Conservation (phyloP, 192 early-diverging fungal species). For the Coemansia sp. region DNA sequence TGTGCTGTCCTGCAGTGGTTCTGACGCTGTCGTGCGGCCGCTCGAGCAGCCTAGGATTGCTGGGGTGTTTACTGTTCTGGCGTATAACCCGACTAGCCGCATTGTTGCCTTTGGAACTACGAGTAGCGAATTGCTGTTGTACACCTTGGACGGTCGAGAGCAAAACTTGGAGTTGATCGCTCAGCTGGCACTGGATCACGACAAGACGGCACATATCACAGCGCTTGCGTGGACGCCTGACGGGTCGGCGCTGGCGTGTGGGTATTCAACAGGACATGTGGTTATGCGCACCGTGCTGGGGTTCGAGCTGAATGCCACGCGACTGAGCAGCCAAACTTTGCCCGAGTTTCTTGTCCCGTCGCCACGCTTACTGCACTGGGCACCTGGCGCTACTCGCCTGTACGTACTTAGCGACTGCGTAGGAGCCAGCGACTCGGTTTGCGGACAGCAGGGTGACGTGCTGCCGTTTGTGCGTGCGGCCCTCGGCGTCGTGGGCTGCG, state of each 20-base stretch:
- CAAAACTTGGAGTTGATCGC: neutral
- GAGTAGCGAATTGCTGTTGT: conserved; percentile 28
- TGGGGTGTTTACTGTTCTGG: conserved; percentile 15
- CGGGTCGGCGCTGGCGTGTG: conserved; percentile 38
- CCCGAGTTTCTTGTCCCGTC: neutral
- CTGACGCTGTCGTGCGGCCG: neutral
- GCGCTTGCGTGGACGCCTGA: conserved; percentile 37
- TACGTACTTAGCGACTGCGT: conserved; percentile 10
- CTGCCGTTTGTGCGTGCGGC: conserved; percentile 45
- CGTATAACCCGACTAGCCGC: conserved; percentile 21
- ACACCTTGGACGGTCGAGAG: neutral
- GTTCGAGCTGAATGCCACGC: conserved; percentile 37
- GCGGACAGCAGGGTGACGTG: conserved; percentile 17
- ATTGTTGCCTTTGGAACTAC: conserved; percentile 32
- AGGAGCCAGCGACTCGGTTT: neutral
- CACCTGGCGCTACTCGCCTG: conserved; percentile 17
- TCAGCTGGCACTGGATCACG: neutral
- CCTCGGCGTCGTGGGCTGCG: conserved; percentile 13
- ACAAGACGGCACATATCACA: conserved; percentile 8
- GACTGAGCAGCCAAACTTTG: conserved; percentile 9
- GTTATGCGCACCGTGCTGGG: conserved; percentile 34
- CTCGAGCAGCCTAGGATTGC: neutral
- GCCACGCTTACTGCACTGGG: conserved; percentile 24
- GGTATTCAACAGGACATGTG: conserved; percentile 41
- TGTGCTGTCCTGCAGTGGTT: neutral